phyloP scores from a whole-genome alignment of 2,329 filamentous ascomycete species.

The Colletotrichum liaoningense region DNA sequence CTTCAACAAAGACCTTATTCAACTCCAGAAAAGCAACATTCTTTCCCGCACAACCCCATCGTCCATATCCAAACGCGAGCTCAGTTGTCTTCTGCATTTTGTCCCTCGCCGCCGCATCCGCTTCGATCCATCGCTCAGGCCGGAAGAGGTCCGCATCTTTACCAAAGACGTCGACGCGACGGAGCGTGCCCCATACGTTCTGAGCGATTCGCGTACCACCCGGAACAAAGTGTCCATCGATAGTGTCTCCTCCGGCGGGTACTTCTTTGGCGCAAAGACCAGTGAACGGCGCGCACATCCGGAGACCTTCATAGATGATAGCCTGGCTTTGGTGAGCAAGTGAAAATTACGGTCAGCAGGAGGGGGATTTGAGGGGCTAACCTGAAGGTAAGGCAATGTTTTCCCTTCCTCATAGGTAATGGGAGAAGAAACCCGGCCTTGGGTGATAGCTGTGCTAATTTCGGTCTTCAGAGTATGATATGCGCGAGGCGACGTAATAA shows the following conservation, averaged over 20 bases:
- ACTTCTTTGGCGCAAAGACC: constrained; percentile 42
- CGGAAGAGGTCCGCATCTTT: constrained; percentile 54
- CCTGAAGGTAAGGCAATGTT: constrained; percentile 53
- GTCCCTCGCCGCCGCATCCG: constrained; percentile 37
- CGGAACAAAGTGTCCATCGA: constrained; percentile 42
- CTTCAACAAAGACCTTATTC: constrained; percentile 56
- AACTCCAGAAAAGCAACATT: constrained; percentile 56
- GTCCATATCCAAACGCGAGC: constrained; percentile 50
- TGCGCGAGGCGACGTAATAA: constrained; percentile 58
- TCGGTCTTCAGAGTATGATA: constrained; percentile 57
- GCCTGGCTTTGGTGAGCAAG: constrained; percentile 51
- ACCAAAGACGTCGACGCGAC: constrained; percentile 50
- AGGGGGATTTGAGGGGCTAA: constrained; percentile 46
- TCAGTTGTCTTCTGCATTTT: constrained; percentile 44
- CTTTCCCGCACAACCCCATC: constrained; percentile 46
- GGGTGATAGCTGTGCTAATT: constrained; percentile 52
- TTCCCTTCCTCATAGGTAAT: constrained; percentile 43
- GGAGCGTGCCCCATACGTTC: constrained; percentile 53
- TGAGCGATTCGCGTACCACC: constrained; percentile 46
- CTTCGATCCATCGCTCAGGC: constrained; percentile 62
- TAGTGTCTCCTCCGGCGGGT: constrained; percentile 43
- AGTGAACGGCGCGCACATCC: constrained; percentile 51
- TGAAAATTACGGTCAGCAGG: neutral
- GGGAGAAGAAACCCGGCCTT: constrained; percentile 41
- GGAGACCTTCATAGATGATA: constrained; percentile 52